phyloP scores from a whole-genome alignment of 352 stramenopile genomes.

The Aphanomyces invadans region DNA sequence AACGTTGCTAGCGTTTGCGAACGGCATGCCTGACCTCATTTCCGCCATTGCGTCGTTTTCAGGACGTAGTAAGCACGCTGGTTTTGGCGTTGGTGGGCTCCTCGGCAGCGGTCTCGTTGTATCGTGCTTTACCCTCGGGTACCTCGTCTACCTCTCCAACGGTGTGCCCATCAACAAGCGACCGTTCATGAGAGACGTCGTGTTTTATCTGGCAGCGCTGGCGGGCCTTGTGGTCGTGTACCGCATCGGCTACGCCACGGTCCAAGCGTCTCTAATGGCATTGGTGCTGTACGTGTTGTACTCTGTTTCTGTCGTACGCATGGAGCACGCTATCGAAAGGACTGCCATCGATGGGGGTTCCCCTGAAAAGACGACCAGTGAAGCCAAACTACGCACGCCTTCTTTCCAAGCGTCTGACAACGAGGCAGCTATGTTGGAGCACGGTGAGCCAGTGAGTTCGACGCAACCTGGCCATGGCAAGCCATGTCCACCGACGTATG shows the following conservation, averaged over 20 bases:
- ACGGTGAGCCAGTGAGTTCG: not conserved
- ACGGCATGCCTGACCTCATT: conserved; percentile 19
- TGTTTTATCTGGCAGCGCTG: conserved; percentile 16
- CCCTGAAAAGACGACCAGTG: not conserved
- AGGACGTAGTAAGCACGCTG: conserved; percentile 8
- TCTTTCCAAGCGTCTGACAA: not conserved
- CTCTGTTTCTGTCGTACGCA: conserved; percentile 8
- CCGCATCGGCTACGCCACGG: conserved; percentile 12
- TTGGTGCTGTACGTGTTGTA: conserved; percentile 9
- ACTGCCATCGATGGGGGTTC: not conserved
- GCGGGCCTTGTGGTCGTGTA: conserved; percentile 4
- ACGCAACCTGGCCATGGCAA: not conserved
- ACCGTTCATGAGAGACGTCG: conserved; percentile 21
- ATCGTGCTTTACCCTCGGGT: conserved; percentile 17
- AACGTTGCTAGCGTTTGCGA: conserved; percentile 20
- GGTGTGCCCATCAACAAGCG: conserved; percentile 10
- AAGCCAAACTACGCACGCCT: not conserved
- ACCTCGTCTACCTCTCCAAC: conserved; percentile 17
- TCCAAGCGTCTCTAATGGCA: not conserved
- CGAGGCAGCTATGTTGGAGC: not conserved
- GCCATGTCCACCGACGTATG: not conserved
- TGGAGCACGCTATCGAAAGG: not conserved
- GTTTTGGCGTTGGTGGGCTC: conserved; percentile 21
- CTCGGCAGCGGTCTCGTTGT: conserved; percentile 21
- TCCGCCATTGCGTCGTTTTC: conserved; percentile 20